Conservation (phyloP, 1,284 basidiomycete genomes). For the Wolfiporia cocos region DNA sequence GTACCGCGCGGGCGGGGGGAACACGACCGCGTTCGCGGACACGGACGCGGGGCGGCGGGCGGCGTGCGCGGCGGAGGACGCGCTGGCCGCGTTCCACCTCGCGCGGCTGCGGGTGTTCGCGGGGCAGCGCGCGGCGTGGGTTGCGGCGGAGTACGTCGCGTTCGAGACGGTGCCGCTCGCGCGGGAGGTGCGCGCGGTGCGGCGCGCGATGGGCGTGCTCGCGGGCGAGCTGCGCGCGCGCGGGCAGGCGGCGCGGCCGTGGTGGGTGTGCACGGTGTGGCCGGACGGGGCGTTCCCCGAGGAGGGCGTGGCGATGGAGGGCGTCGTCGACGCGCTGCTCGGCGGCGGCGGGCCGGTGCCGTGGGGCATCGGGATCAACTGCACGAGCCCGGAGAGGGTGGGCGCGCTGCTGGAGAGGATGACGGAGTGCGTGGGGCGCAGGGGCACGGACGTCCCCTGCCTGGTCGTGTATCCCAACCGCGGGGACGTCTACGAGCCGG, state of each 20-base stretch:
- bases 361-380: conserved; percentile 66
- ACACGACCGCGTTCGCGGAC: conserved; percentile 39
- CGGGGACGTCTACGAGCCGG: conserved; percentile 49
- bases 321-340: conserved; percentile 33
- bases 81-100: conserved; percentile 64
- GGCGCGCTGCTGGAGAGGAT: conserved; percentile 31
- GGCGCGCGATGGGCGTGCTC: conserved; percentile 48
- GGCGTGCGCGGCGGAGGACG: conserved; percentile 37
- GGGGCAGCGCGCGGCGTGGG: conserved; percentile 44
- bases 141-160: conserved; percentile 54
- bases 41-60: conserved; percentile 18
- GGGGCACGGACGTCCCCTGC: conserved; percentile 28
- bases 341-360: conserved; percentile 28
- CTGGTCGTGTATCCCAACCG: conserved; percentile 75
- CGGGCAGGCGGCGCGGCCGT: conserved; percentile 41
- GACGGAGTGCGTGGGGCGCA: conserved; percentile 15
- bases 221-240: conserved; percentile 24
- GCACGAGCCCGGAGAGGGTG: conserved; percentile 43
- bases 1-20: conserved; percentile 26
- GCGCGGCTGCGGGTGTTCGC: conserved; percentile 54
- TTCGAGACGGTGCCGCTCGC: conserved; percentile 78
- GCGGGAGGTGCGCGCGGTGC: conserved; percentile 61
- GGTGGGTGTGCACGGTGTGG: conserved; percentile 77
- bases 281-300: conserved; percentile 50
- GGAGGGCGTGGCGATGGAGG: conserved; percentile 22